Conservation (phyloP, 768 basidiomycete species). For the Termitomyces sp. region DNA sequence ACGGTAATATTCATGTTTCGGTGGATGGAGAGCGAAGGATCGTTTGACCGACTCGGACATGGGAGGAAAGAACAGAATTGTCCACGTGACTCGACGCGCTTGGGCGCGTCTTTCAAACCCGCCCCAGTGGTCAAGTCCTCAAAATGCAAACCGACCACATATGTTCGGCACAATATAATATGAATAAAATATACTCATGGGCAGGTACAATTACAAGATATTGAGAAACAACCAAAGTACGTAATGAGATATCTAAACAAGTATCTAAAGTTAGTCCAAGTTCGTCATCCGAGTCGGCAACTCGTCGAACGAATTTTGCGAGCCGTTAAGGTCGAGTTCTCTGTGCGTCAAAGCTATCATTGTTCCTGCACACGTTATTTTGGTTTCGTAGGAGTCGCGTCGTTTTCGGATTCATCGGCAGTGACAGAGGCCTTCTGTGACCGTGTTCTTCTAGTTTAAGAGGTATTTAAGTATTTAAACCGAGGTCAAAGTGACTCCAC, state of each 20-base stretch:
- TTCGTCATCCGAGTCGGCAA: not conserved
- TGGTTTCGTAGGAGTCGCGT: not conserved
- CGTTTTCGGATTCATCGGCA: not conserved
- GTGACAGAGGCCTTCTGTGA: not conserved
- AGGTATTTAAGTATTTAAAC: not conserved
- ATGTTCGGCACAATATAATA: not conserved
- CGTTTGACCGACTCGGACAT: slow-evolving; percentile 20
- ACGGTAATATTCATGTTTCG: slow-evolving; percentile 20
- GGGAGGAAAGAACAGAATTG: not conserved
- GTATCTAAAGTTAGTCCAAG: not conserved
- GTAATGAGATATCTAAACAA: not conserved
- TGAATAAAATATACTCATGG: not conserved
- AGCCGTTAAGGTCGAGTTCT: not conserved
- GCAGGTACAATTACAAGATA: not conserved
- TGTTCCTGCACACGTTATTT: not conserved
- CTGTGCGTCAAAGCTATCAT: not conserved
- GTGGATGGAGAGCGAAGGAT: slow-evolving; percentile 24
- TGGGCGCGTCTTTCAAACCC: no score
- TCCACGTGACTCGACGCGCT: slow-evolving; percentile 12
- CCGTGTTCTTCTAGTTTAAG: slow-evolving; percentile 11
- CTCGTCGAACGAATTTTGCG: not conserved
- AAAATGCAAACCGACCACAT: not conserved
- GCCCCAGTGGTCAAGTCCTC: no score
- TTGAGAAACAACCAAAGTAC: not conserved
- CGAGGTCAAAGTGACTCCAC: not conserved